Base-by-base conservation (phyloP, 805 yeast species). In the Sugiyamaella boreocaroliniensis region DNA sequence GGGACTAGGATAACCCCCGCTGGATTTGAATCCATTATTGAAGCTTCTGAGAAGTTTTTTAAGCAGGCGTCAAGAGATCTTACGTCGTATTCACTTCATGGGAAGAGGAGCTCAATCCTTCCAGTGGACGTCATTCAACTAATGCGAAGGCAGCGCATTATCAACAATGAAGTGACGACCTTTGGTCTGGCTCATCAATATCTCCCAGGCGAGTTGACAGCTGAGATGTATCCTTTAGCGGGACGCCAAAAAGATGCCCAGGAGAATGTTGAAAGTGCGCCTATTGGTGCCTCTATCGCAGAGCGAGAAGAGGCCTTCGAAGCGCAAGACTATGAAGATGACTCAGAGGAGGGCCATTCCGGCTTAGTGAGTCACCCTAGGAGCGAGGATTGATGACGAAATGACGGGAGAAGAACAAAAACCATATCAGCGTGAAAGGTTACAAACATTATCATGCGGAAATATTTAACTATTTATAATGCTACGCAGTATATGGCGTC, bases 41-140 rank as follows among this genome's bases (percentile, higher is more conserved):
- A 58, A 2, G 64, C 67, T 1, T 61, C 71, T 2, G 58, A 64
- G 2, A 44, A 43, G 16, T 72, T 61, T 53, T 62, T 72, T 40
- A 63, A 60, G 19, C 68, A 64, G 40, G 48, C 60, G 1, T 34
- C 65, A 1, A 54, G 54, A 1, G 74, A 68, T 50, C 50, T 72
- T 4, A 49, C 52, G 1, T 65, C 68, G 0, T 72, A 70, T 46
- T 60, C 74, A 0, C 56, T 57, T 1, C 75, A 72, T 53, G 64
- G 71, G 1, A 57, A 53, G 29, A 45, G 64, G n/a, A 61, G 58
- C 40, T 58, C 58, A 1, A 60, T 72, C 5, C 64, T 66, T 14
- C 55, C 64, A 9, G 54, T 58, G 10, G 62, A 68, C 15, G 62
- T 64, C 3, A 50, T 59, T 40, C 53, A 64, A 12, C 50, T 72